Base-by-base conservation (phyloP, 2,329 filamentous ascomycete species). In the Penicillium sp. region DNA sequence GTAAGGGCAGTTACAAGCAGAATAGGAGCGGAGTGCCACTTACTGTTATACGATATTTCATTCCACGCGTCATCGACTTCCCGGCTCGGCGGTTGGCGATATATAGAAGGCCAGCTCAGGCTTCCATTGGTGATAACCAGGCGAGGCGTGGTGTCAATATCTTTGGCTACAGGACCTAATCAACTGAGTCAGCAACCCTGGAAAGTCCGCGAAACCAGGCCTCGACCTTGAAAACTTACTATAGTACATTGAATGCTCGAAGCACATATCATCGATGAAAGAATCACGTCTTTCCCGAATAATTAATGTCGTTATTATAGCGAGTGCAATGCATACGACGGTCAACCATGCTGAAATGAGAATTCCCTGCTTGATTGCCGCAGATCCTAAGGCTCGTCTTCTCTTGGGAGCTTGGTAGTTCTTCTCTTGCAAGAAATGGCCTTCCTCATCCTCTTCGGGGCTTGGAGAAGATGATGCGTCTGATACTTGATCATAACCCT, bases 31-130 rank as follows among this genome's bases (percentile, higher is more conserved):
- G 3, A 33, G 30, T 33, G 9, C 9, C 5, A 43, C 53, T 47
- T 38, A 57, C 48, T 45, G 20, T 54, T 28, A 28, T 52, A 45
- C 20, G 35, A 33, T 35, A 50, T 58, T 21, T 52, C 26, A 20
- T 57, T 49, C 60, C 61, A 63, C 23, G 60, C 61, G 16, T 47
- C 60, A 42, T 63, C 61, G 5, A 60, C 35, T 30, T 52, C 49
- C 12, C 52, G 57, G 21, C 49, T 47, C 12, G 59, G 55, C 11
- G 55, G 42, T 24, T 52, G 30, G 16, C 58, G 28, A 28, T 54
- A 61, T 42, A 58, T 50, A 16, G 56, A 56, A 18, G 45, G 24
- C 33, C 45, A 48, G 38, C 51, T 18, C 7, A 58, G 47, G 21
- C 42, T 47, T 16, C 56, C 52, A 28, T 58, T 56, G 40, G 23